A percentile compares a stretch with the other conserved stretches of the same genome.
Conservation (phyloP, 495 filamentous ascomycete species). For the Penicillium maclennaniae region DNA sequence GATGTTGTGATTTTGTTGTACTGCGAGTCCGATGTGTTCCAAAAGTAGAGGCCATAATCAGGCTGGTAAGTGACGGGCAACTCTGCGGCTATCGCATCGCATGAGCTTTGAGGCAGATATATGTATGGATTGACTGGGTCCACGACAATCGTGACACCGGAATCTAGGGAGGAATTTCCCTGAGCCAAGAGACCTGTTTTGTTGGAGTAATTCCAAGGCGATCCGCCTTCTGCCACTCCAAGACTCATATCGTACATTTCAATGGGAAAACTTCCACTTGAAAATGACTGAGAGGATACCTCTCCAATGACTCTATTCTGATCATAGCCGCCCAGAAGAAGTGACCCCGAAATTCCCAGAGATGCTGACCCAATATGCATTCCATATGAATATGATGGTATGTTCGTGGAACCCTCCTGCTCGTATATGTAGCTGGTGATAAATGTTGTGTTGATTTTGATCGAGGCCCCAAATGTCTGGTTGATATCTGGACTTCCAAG, state of each 20-base stretch:
- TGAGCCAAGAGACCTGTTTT: background rate
- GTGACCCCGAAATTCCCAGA: constrained; percentile 36
- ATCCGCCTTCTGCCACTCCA: constrained; percentile 37
- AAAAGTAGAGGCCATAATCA: constrained; percentile 43
- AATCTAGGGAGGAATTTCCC: no score
- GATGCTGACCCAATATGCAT: constrained; percentile 52
- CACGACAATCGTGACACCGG: background rate
- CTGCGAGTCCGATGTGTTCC: constrained; percentile 39
- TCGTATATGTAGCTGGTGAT: background rate
- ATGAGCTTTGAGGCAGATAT: constrained; percentile 44
- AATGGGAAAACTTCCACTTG: constrained; percentile 18
- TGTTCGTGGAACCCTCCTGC: constrained; percentile 11
- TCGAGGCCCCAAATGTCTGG: background rate
- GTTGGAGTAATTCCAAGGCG: constrained; percentile 27
- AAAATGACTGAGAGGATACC: constrained; percentile 15
- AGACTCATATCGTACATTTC: constrained; percentile 41
- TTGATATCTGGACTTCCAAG: background rate
- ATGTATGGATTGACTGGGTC: constrained; percentile 37
- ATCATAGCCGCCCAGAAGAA: constrained; percentile 52
- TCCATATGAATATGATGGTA: constrained; percentile 48
- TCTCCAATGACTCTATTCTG: constrained; percentile 36
- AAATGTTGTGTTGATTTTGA: background rate
- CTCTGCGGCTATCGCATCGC: constrained; percentile 40
- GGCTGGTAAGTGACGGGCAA: constrained; percentile 43
- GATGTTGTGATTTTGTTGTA: constrained; percentile 44